Conservation (phyloP, 805 yeast species). For the Wickerhamiella brachini region DNA sequence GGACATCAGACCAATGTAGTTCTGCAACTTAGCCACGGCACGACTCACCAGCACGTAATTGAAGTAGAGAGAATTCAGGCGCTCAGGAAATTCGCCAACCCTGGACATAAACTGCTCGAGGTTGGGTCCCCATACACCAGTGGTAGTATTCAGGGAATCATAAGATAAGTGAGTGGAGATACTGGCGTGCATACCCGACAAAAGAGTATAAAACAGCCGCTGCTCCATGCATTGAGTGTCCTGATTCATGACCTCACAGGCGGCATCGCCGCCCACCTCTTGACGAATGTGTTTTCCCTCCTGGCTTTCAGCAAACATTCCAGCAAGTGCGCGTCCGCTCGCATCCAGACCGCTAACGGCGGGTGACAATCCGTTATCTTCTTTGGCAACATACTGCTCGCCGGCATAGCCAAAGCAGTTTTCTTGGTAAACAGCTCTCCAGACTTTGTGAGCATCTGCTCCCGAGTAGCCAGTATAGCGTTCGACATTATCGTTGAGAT, state of each 20-base stretch:
- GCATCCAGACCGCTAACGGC: neutral
- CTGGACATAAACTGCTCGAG: conserved; percentile 69
- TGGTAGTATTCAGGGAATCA: conserved; percentile 56
- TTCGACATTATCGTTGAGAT: conserved; percentile 80
- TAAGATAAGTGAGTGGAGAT: conserved; percentile 85
- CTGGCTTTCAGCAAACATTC: neutral
- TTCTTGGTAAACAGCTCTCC: conserved; percentile 86
- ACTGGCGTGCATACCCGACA: conserved; percentile 92
- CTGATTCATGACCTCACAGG: conserved; percentile 25
- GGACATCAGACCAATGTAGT: conserved; percentile 36
- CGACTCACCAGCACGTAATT: conserved; percentile 80
- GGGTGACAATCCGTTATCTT: neutral
- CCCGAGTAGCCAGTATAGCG: conserved; percentile 95
- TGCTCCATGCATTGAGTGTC: conserved; percentile 66
- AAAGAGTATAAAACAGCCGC: conserved; percentile 69
- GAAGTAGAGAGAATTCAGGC: conserved; percentile 80
- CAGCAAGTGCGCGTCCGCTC: neutral
- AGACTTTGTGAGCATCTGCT: conserved; percentile 75
- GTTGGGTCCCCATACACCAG: conserved; percentile 77
- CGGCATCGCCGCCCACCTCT: conserved; percentile 19
- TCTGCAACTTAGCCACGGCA: conserved; percentile 55
- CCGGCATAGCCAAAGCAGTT: conserved; percentile 57
- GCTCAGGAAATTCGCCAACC: conserved; percentile 81
- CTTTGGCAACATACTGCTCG: conserved; percentile 8
- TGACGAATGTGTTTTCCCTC: conserved; percentile 14